phyloP scores from a whole-genome alignment of 345 rosid species.

The Pelargonium nanum region DNA sequence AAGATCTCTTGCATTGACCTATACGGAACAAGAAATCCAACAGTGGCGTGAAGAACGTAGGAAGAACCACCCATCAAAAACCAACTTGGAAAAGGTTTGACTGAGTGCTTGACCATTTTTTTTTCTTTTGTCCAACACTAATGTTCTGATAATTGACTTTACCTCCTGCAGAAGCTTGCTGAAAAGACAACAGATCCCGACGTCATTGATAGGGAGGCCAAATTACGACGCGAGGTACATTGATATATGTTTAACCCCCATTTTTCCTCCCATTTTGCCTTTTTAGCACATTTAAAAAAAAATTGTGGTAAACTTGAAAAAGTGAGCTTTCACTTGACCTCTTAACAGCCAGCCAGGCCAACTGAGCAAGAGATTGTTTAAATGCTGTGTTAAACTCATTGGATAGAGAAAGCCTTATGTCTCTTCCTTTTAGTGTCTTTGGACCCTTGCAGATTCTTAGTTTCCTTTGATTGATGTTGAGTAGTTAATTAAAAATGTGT shows the following conservation, averaged over 20 bases:
- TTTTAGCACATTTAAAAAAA: no score
- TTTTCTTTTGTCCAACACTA: slow-evolving; percentile 6
- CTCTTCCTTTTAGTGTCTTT: neutral
- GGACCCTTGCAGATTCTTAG: neutral
- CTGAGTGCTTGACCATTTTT: slow-evolving; percentile 9
- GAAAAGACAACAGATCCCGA: slow-evolving; percentile 17
- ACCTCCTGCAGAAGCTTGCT: slow-evolving; percentile 38
- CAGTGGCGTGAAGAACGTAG: slow-evolving; percentile 77
- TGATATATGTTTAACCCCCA: slow-evolving; percentile 1
- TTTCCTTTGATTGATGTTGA: neutral
- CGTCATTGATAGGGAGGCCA: slow-evolving; percentile 32
- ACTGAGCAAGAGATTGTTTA: neutral
- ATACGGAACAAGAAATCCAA: slow-evolving; percentile 58
- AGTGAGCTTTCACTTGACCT: neutral
- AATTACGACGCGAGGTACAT: slow-evolving; percentile 57
- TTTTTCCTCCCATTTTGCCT: neutral
- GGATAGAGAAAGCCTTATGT: no score
- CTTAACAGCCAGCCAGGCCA: neutral
- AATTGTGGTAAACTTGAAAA: no score
- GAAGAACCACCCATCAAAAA: slow-evolving; percentile 59
- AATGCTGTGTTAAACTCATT: neutral
- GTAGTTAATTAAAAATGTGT: neutral
- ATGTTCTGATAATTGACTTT: slow-evolving; percentile 14
- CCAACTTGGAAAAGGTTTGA: slow-evolving; percentile 48
- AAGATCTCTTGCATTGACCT: slow-evolving; percentile 33